Conservation (phyloP, 2,329 filamentous ascomycete species). For the Verticillium albo-atrum region DNA sequence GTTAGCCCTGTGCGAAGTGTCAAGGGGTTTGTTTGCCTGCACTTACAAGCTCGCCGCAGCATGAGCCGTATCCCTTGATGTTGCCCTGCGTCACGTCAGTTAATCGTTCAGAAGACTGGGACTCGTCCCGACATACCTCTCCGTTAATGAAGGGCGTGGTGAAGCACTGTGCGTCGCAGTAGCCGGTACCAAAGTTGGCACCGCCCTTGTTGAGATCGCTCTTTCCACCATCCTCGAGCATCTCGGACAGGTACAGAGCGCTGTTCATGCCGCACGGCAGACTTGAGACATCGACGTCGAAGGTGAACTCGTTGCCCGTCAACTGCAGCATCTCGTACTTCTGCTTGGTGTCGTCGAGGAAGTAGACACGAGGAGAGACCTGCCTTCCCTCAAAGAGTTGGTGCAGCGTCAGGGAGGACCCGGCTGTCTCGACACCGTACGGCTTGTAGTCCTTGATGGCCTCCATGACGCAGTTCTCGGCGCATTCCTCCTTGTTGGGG, state of each 20-base stretch:
- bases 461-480: slow-evolving; percentile 50
- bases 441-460: slow-evolving; percentile 42
- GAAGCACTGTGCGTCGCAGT: slow-evolving; percentile 58
- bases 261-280: slow-evolving; percentile 65
- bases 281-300: slow-evolving; percentile 61
- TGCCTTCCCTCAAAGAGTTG: slow-evolving; percentile 16
- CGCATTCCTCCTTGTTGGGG: slow-evolving; percentile 44
- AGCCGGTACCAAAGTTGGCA: slow-evolving; percentile 57
- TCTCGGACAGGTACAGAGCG: slow-evolving; percentile 56
- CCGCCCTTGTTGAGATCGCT: slow-evolving; percentile 51
- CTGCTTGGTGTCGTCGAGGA: slow-evolving; percentile 48
- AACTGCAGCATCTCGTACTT: slow-evolving; percentile 58
- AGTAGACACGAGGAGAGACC: slow-evolving; percentile 47
- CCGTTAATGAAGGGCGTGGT: slow-evolving; percentile 47
- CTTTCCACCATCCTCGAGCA: slow-evolving; percentile 55
- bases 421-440: slow-evolving; percentile 26
- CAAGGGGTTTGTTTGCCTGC: too few species aligned
- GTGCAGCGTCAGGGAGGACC: slow-evolving; percentile 22
- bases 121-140: slow-evolving; percentile 22
- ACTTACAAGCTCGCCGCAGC: slow-evolving; percentile 46
- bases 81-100: slow-evolving; percentile 27
- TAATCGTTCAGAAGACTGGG: background rate
- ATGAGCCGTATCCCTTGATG: slow-evolving; percentile 36
- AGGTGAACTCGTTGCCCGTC: slow-evolving; percentile 57
- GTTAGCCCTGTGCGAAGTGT: background rate